Percentiles rank a stretch among this genome's conserved stretches.
Conservation (phyloP, 257 asterid genomes). For the Ocimum tenuiflorum region DNA sequence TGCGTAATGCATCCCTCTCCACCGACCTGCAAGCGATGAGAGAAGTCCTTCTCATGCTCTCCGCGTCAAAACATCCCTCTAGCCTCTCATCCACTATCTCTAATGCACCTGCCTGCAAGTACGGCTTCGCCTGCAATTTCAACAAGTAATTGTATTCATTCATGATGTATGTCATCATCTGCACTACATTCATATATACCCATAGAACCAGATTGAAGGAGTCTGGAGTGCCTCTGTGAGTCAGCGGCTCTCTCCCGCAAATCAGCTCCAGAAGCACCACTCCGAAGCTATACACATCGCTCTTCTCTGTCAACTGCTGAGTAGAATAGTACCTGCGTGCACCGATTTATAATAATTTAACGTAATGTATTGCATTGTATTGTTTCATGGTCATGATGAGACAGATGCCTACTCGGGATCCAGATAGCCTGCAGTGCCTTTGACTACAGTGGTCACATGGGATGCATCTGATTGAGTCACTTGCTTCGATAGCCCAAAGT, state of each 20-base stretch:
- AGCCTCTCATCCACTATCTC: conserved; percentile 85
- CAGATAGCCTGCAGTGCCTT: conserved; percentile 94
- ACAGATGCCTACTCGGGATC: conserved; percentile 85
- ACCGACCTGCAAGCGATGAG: conserved; percentile 80
- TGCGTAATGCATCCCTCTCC: conserved; percentile 71
- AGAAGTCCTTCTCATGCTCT: conserved; percentile 81
- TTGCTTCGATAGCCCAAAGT: conserved; percentile 90
- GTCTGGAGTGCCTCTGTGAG: conserved; percentile 86
- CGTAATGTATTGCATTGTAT: too few species aligned
- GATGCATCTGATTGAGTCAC: conserved; percentile 69
- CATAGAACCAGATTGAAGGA: conserved; percentile 82
- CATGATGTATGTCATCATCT: too few species aligned
- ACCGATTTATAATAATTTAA: too few species aligned
- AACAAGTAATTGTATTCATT: not conserved
- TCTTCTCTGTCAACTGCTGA: conserved; percentile 81
- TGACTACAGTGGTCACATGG: conserved; percentile 75
- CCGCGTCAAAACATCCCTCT: conserved; percentile 62
- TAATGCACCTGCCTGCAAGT: conserved; percentile 88
- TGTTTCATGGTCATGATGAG: too few species aligned
- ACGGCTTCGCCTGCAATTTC: conserved; percentile 77
- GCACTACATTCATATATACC: too few species aligned
- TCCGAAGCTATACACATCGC: conserved; percentile 88
- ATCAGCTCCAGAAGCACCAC: conserved; percentile 91
- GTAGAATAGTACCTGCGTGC: conserved; percentile 86
- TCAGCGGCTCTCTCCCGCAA: conserved; percentile 87